Evolutionary conservation across 495 filamentous ascomycete genomes (phyloP).

Genomic region (Penicillium fimorum): DNA sequence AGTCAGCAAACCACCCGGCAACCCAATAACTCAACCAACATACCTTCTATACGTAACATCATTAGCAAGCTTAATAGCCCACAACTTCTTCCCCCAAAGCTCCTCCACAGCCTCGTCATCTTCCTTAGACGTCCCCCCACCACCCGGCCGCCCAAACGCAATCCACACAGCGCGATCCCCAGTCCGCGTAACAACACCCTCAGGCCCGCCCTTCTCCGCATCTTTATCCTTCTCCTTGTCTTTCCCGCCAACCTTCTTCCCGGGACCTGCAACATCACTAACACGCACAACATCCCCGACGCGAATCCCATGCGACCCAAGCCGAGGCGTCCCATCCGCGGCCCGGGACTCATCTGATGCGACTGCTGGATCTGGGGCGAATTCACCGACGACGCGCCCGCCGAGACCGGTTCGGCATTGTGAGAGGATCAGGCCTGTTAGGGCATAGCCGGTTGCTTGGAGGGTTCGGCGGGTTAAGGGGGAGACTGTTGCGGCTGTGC

Average conservation of each 20-base stretch:
- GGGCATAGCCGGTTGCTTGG: conserved; percentile 80
- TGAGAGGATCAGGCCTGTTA: conserved; percentile 73
- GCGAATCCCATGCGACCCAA: conserved; percentile 81
- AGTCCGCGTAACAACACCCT: conserved; percentile 79
- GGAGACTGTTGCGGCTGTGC: conserved; percentile 68
- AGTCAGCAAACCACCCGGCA: conserved; percentile 2
- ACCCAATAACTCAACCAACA: conserved; percentile 4
- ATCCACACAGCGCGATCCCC: conserved; percentile 58
- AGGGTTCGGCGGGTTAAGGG: conserved; percentile 69
- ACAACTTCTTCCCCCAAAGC: conserved; percentile 60
- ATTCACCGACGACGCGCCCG: conserved; percentile 81
- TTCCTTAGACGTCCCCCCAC: conserved; percentile 44
- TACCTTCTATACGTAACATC: conserved; percentile 88
- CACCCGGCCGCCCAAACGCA: conserved; percentile 64
- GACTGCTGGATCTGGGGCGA: conserved; percentile 70
- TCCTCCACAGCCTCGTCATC: conserved; percentile 60
- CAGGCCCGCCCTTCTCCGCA: conserved; percentile 59
- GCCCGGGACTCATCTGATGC: conserved; percentile 40
- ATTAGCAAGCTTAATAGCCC: conserved; percentile 89
- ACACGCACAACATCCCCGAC: conserved; percentile 86
- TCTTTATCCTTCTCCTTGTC: conserved; percentile 68
- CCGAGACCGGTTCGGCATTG: conserved; percentile 89
- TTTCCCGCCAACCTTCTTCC: conserved; percentile 62
- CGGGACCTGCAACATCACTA: conserved; percentile 66
- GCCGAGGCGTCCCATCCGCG: conserved; percentile 28